phyloP scores from a whole-genome alignment of 2,329 filamentous ascomycete genomes.

The Ceratocystiopsis brevicomis region DNA sequence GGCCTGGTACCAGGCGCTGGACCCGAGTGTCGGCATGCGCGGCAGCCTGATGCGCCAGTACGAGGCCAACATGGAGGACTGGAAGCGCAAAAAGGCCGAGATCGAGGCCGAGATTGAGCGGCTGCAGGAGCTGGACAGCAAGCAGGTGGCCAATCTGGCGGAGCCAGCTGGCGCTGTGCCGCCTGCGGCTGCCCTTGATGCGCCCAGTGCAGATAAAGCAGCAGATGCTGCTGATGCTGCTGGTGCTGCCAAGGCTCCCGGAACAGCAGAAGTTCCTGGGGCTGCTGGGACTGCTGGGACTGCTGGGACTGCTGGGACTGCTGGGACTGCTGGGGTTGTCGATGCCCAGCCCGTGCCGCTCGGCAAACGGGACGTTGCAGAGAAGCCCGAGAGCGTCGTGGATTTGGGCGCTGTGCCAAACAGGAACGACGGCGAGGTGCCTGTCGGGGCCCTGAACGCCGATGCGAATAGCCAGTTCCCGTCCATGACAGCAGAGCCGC shows the following conservation, averaged over 20 bases:
- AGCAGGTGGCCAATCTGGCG: constrained; percentile 1
- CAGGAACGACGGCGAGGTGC: neutral
- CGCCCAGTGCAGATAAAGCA: neutral
- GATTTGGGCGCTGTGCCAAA: constrained; percentile 9
- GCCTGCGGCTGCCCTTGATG: no score
- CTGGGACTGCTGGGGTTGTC: neutral
- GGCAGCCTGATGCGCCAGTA: constrained; percentile 25
- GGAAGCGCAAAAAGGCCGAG: constrained; percentile 18
- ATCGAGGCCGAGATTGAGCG: constrained; percentile 6
- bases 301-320: neutral
- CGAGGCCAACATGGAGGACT: constrained; percentile 18
- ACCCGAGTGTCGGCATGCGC: constrained; percentile 25
- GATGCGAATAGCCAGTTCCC: no score
- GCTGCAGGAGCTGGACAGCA: constrained; percentile 4
- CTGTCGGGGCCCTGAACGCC: neutral
- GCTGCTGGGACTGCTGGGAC: neutral
- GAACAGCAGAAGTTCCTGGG: neutral
- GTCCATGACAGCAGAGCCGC: no score
- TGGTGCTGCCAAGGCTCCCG: no score
- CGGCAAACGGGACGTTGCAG: neutral
- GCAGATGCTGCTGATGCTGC: neutral
- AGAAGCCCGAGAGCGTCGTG: constrained; percentile 11
- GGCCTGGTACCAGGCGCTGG: constrained; percentile 28
- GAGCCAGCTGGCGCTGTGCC: neutral
- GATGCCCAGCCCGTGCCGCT: no score